Conservation (phyloP, 495 filamentous ascomycete species). For the Penicillium longicatenatum region DNA sequence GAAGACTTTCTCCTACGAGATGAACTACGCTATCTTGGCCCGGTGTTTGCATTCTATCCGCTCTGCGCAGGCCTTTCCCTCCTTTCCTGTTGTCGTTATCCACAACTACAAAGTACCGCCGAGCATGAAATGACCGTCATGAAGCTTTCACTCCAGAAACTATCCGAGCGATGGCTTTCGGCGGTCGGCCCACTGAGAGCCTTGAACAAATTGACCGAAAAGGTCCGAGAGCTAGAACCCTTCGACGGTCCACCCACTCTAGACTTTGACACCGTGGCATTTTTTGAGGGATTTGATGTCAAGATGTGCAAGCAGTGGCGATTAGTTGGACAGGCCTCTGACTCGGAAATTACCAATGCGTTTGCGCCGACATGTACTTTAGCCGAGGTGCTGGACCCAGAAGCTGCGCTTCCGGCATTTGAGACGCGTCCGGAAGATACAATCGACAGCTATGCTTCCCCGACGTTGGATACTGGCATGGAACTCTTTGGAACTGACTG, state of each 20-base stretch:
- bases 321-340: slow-evolving; percentile 25
- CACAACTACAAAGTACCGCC: slow-evolving; percentile 26
- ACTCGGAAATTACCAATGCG: background rate
- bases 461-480: slow-evolving; percentile 20
- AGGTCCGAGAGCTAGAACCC: slow-evolving; percentile 27
- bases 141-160: slow-evolving; percentile 34
- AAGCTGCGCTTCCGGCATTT: slow-evolving; percentile 12
- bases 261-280: slow-evolving; percentile 24
- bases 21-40: slow-evolving; percentile 31
- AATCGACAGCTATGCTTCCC: slow-evolving; percentile 16
- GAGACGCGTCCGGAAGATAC: slow-evolving; percentile 15
- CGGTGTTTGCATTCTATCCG: slow-evolving; percentile 33
- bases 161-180: slow-evolving; percentile 33
- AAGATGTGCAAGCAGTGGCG: slow-evolving; percentile 31
- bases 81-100: slow-evolving; percentile 31
- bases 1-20: slow-evolving; percentile 34
- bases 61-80: slow-evolving; percentile 29
- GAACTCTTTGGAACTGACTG: slow-evolving; percentile 28
- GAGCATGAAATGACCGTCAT: slow-evolving; percentile 34
- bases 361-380: slow-evolving; percentile 21
- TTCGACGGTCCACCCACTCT: slow-evolving; percentile 22
- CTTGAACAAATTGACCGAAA: slow-evolving; percentile 31
- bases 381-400: slow-evolving; percentile 24
- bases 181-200: slow-evolving; percentile 31
- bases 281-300: slow-evolving; percentile 32